These are phyloP conservation scores for Xylariaceae sp. DNA, from an alignment of 2,329 filamentous ascomycete genomes.

Conservation along the genomic window DNA sequence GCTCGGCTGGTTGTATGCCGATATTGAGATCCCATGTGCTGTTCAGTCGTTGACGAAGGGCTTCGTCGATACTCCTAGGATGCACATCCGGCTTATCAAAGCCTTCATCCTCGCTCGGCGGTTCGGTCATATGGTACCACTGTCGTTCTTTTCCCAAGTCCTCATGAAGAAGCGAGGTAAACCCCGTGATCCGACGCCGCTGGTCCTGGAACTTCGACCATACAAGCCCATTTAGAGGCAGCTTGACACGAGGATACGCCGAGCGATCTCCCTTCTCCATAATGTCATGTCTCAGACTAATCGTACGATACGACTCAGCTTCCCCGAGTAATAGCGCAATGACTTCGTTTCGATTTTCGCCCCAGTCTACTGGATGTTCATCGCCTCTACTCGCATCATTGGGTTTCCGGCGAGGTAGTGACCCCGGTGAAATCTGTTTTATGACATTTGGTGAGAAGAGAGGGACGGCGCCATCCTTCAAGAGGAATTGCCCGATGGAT, in stretches of 20 bases:
- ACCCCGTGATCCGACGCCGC: slow-evolving; percentile 6
- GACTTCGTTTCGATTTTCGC: not conserved
- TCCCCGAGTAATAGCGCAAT: not conserved
- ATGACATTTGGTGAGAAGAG: slow-evolving; percentile 8
- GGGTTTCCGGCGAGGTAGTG: not conserved
- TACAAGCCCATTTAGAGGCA: not conserved
- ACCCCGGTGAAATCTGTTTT: not conserved
- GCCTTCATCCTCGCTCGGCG: not conserved
- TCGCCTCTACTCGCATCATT: not conserved
- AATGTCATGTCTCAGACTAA: not conserved
- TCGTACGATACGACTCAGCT: slow-evolving; percentile 4
- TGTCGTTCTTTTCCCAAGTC: slow-evolving; percentile 11
- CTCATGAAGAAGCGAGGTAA: slow-evolving; percentile 8
- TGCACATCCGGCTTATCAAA: not conserved
- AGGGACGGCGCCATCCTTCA: slow-evolving; percentile 5
- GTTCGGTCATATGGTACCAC: slow-evolving; percentile 9
- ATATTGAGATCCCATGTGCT: not conserved
- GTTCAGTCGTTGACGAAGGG: not conserved
- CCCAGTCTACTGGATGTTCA: slow-evolving; percentile 1
- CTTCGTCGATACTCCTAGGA: not conserved
- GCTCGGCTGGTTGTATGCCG: not conserved
- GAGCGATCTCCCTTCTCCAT: not conserved
- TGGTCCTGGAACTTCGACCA: slow-evolving; percentile 6
- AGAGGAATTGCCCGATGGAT: slow-evolving; percentile 1
- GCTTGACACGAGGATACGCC: slow-evolving; percentile 7